Evolutionary conservation across 345 rosid species (phyloP), one percentile per base, ranked within the genome.

Genomic region (Rhodomyrtus tomentosa): DNA sequence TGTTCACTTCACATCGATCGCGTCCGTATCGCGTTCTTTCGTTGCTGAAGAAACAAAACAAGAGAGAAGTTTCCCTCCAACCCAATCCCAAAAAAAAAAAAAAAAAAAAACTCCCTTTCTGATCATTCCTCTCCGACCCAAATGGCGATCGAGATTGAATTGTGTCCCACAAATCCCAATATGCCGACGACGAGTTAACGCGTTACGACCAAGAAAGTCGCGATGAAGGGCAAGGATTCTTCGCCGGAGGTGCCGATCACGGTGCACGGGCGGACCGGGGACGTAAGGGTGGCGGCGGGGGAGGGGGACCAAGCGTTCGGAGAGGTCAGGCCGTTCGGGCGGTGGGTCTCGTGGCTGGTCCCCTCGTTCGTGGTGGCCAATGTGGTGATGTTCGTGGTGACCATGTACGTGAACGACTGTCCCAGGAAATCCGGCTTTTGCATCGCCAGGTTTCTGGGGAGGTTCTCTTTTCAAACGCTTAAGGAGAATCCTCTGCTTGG

Each of bases 401-500:
- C 92, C 86, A 96, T 97, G 98, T 96, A 92, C 83, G 90, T 93
- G 74, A 97, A 97, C 87, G 56, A 97, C 89, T 97, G 99, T 83
- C 99, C 99, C 55, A 85, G 83, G 82, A 92, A 92, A 73, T 86
- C 93, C 29, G 85, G 82, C 10, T 55, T 84, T 49, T 98, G 99
- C 83, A 85, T 93, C 27, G 94, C 90, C 36, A 88, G 85, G 80
- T 89, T 92, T 86, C 90, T 98, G 81, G 98, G 98, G 42, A 94
- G 99, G 80, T 90, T 98, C 87, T 91, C 98, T 9, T 98, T 98
- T 85, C 96, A 96, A 88, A 95, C 96, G 14, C 82, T 96, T 87
- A 95, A 90, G 82, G 98, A 94, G 85, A 98, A 97, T 82, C 99
- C 99, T 86, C 94, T 98, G 51, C 90, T 98, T 74, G 99, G 99